Percentiles rank a stretch among this genome's conserved stretches.
These are phyloP conservation scores for Cardiospermum halicacabum DNA, from an alignment of 345 rosid species.

Conservation along the genomic window DNA sequence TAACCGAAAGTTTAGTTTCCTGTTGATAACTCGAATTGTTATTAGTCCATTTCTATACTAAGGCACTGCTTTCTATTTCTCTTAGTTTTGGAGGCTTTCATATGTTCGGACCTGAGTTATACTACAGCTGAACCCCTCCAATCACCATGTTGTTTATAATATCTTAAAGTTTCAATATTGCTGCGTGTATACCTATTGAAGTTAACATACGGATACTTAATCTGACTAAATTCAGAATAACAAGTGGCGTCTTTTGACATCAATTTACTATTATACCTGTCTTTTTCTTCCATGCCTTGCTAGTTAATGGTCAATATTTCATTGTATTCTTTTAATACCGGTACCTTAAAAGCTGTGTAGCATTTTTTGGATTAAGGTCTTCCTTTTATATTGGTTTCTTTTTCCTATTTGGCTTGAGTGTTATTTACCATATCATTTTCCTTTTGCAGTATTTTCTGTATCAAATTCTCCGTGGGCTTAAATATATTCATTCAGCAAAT, in stretches of 20 bases:
- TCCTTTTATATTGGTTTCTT: not conserved
- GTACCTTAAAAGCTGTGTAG: not conserved
- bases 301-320: not conserved
- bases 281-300: not conserved
- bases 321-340: constrained; percentile 4
- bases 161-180: not conserved
- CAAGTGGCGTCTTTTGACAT: not conserved
- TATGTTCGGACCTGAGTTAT: not conserved
- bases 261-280: not conserved
- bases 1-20: not conserved
- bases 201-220: too few species aligned
- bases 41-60: not conserved
- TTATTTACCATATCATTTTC: constrained; percentile 7
- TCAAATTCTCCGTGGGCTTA: constrained; percentile 90
- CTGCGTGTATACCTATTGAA: not conserved
- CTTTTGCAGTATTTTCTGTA: constrained; percentile 86
- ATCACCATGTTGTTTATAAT: not conserved
- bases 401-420: constrained; percentile 5
- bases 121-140: not conserved
- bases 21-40: not conserved
- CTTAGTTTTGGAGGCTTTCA: not conserved
- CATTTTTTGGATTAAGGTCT: not conserved
- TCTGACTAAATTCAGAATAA: too few species aligned
- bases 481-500: constrained; percentile 89
- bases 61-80: not conserved